Conservation (phyloP, 2,329 filamentous ascomycete species). For the Calonectria fujianensis region DNA sequence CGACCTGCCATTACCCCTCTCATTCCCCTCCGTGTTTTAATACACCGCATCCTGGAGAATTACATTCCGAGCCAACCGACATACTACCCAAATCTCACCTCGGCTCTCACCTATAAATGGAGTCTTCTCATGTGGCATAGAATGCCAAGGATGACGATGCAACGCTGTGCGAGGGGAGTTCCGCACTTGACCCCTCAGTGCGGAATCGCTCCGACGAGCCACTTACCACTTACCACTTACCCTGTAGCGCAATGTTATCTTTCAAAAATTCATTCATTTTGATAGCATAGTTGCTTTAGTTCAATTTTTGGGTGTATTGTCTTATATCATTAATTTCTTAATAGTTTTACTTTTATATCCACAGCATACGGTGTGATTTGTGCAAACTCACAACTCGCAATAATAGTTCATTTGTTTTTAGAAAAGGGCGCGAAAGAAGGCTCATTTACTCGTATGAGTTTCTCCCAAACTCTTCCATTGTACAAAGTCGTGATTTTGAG, state of each 20-base stretch:
- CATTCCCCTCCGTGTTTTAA: background rate
- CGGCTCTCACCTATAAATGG: background rate
- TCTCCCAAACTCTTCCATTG: too few species aligned
- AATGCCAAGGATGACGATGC: background rate
- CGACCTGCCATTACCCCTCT: background rate
- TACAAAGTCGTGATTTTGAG: too few species aligned
- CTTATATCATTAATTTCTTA: too few species aligned
- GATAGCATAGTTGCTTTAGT: background rate
- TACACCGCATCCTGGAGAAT: background rate
- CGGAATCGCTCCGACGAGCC: background rate
- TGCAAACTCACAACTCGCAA: too few species aligned
- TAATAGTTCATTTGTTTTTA: too few species aligned
- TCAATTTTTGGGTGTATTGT: background rate
- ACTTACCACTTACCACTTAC: background rate
- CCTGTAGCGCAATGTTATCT: background rate
- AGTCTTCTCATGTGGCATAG: background rate
- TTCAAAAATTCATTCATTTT: background rate
- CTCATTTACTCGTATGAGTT: too few species aligned
- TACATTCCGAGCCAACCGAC: background rate
- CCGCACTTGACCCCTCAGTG: background rate
- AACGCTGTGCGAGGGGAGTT: background rate
- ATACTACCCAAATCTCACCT: slow-evolving; percentile 5
- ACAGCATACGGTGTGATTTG: too few species aligned
- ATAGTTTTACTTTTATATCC: too few species aligned
- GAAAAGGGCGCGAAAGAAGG: too few species aligned